Evolutionary conservation across 2,329 filamentous ascomycete species (phyloP).

Genomic region (Simplicillium sp.): DNA sequence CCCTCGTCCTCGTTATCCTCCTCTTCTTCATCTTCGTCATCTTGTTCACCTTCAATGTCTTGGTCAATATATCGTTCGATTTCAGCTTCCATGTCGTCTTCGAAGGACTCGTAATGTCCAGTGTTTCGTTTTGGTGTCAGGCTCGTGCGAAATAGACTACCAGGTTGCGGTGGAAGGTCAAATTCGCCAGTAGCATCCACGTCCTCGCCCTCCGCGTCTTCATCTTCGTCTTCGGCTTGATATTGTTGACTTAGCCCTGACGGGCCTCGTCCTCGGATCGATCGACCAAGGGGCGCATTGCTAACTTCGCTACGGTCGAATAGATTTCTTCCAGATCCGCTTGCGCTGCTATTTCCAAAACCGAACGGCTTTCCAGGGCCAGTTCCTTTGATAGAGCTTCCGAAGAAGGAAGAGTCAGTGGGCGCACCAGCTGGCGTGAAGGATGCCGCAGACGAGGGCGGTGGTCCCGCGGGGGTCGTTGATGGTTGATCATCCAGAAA

Average conservation of each 20-base stretch:
- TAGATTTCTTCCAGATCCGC: constrained; percentile 22
- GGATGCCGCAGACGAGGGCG: constrained; percentile 41
- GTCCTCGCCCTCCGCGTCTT: constrained; percentile 20
- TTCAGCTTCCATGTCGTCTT: constrained; percentile 23
- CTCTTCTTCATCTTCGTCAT: constrained; percentile 26
- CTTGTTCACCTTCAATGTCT: constrained; percentile 19
- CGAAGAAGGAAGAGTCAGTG: constrained; percentile 38
- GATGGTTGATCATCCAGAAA: constrained; percentile 37
- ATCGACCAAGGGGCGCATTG: constrained; percentile 37
- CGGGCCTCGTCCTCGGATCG: constrained; percentile 35
- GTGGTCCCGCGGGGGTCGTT: constrained; percentile 43
- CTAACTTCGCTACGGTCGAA: constrained; percentile 26
- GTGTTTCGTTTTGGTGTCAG: constrained; percentile 7
- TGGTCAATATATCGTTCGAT: constrained; percentile 25
- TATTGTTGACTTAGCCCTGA: constrained; percentile 40
- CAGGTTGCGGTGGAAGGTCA: constrained; percentile 20
- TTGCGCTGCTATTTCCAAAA: constrained; percentile 22
- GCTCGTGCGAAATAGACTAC: constrained; percentile 22
- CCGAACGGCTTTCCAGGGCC: constrained; percentile 25
- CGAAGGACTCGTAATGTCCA: constrained; percentile 14
- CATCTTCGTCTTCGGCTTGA: constrained; percentile 22
- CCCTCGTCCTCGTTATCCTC: constrained; percentile 28
- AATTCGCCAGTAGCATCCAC: constrained; percentile 23
- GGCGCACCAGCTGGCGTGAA: constrained; percentile 49
- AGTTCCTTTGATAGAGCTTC: constrained; percentile 40